A percentile compares a stretch with the other conserved stretches of the same genome.
These are phyloP conservation scores for Penicillium sp. DNA, from an alignment of 2,329 filamentous ascomycete genomes.

Conservation along the genomic window DNA sequence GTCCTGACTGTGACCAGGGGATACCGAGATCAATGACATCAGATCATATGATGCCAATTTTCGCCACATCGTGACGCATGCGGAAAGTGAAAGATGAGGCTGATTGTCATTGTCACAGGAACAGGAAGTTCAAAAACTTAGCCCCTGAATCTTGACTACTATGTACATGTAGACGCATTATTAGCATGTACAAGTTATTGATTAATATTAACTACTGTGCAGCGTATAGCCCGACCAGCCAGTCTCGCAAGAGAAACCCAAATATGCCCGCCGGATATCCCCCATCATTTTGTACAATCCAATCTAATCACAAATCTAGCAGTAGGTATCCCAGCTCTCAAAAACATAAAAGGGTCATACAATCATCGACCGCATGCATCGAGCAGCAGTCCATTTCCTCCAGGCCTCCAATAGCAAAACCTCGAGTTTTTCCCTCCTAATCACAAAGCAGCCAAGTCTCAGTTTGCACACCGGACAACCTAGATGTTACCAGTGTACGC, in stretches of 20 bases:
- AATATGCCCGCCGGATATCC: slow-evolving; percentile 10
- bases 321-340: slow-evolving; percentile 22
- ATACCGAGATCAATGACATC: too few species aligned
- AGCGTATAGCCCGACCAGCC: slow-evolving; percentile 2
- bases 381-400: not conserved
- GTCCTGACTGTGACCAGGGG: too few species aligned
- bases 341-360: slow-evolving; percentile 16
- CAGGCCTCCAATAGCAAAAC: not conserved
- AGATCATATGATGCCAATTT: not conserved
- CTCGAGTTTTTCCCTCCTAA: not conserved
- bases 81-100: slow-evolving; percentile 3
- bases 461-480: not conserved
- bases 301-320: slow-evolving; percentile 15
- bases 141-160: too few species aligned
- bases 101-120: not conserved
- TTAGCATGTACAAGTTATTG: not conserved
- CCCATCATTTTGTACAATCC: slow-evolving; percentile 14
- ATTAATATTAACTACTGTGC: slow-evolving; percentile 15
- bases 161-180: too few species aligned
- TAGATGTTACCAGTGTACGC: slow-evolving; percentile 34
- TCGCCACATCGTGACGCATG: slow-evolving; percentile 1
- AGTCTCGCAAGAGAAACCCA: slow-evolving; percentile 3
- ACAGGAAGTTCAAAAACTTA: not conserved
- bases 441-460: not conserved
- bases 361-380: slow-evolving; percentile 15